Conservation (phyloP, 2,329 filamentous ascomycete species). For the Hirsutella minnesotensis region DNA sequence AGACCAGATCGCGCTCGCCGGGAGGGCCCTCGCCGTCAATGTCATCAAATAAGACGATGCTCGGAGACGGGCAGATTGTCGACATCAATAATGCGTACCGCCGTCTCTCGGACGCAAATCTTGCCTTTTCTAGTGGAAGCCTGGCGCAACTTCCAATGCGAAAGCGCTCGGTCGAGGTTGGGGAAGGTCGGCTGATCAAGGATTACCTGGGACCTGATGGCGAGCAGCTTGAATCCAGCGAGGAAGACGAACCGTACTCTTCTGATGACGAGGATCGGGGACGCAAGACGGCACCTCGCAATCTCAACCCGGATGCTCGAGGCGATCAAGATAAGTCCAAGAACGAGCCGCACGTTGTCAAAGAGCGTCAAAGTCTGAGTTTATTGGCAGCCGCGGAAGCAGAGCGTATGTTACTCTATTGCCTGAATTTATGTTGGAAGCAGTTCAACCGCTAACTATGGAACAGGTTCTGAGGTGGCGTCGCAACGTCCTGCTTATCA, state of each 20-base stretch:
- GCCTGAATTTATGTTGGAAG: neutral
- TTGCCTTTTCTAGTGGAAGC: slow-evolving; percentile 51
- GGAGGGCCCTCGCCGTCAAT: slow-evolving; percentile 14
- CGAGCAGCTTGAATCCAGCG: slow-evolving; percentile 55
- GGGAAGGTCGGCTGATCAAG: slow-evolving; percentile 50
- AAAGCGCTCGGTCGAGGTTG: slow-evolving; percentile 32
- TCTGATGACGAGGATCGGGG: slow-evolving; percentile 61
- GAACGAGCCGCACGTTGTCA: slow-evolving; percentile 16
- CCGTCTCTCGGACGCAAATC: slow-evolving; percentile 58
- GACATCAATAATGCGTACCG: slow-evolving; percentile 61
- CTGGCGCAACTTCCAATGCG: slow-evolving; percentile 49
- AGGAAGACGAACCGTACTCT: slow-evolving; percentile 51
- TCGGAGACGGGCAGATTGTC: slow-evolving; percentile 49
- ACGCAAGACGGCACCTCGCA: slow-evolving; percentile 41
- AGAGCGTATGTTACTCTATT: slow-evolving; percentile 48
- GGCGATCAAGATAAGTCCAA: slow-evolving; percentile 22
- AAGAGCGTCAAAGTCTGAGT: slow-evolving; percentile 39
- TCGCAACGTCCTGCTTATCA: slow-evolving; percentile 37
- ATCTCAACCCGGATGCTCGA: slow-evolving; percentile 27
- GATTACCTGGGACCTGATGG: slow-evolving; percentile 55
- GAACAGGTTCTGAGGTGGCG: slow-evolving; percentile 39
- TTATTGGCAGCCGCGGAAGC: slow-evolving; percentile 65
- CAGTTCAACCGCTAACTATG: neutral
- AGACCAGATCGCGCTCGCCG: slow-evolving; percentile 25
- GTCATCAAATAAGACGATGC: slow-evolving; percentile 28